Base-by-base conservation (phyloP, 1,139 yeast species). In the Kodamaea plutei region DNA sequence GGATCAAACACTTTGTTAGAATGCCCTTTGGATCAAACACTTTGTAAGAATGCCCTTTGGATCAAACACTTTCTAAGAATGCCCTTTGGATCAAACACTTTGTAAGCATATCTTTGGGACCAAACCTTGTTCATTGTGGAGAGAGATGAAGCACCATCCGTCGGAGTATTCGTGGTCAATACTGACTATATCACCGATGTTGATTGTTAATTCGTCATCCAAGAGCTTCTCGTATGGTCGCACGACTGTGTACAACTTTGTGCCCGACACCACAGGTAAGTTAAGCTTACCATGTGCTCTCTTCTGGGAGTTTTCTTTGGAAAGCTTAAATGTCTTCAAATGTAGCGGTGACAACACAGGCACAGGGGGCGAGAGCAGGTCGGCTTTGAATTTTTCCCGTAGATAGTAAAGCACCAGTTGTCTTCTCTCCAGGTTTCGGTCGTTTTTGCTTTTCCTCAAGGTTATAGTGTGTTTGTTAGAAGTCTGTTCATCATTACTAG, bases 131-230 rank as follows among this genome's bases (percentile, higher is more conserved):
- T 44, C 47, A 14, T 28, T 35, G 3, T 33, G 36, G 20, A 43
- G 18, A 26, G 36, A 47, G 8, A 63, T 56, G 17, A 50, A 47
- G 36, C 69, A 62, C 73, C 73, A 67, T 2, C 68, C 69, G 35
- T 65, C 72, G 8, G 57, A 41, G 37, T 56, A 61, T n/a, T 45
- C 47, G 20, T 52, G 49, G 13, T 54, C 31, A 1, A 63, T 34
- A 5, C 38, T 30, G 3, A 61, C 64, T 18, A 47, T 39, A 23
- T 66, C 68, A 1, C 70, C 70, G 5, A 51, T 36, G 2, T 41
- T 35, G 2, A 66, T 43, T 3, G 58, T 44, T 5, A 66, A 30
- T 40, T 66, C 73, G 38, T 67, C 73, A 8, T 44, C 41, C 15
- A 64, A 48, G 8, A 46, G 42, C 33, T 52, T 58, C 9, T 44